A percentile compares a stretch with the other conserved stretches of the same genome.
These are phyloP conservation scores for Picochlorum sp. DNA, from an alignment of 139 green algal genomes.

Conservation along the genomic window DNA sequence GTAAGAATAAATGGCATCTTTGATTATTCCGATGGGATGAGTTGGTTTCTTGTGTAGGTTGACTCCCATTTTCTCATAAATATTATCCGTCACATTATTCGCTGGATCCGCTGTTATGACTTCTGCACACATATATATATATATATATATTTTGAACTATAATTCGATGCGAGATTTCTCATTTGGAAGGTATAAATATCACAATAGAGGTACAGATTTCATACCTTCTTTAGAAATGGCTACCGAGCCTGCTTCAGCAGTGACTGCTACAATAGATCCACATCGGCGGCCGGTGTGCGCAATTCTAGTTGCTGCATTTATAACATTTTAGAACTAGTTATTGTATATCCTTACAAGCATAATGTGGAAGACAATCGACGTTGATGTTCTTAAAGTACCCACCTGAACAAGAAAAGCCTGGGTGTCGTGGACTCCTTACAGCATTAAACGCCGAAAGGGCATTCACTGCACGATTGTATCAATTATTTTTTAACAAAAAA, in stretches of 20 bases:
- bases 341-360: too few relatives aligned
- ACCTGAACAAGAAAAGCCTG: too few relatives aligned
- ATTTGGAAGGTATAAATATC: background rate
- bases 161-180: background rate
- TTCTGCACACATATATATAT: slow-evolving; percentile 18
- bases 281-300: too few relatives aligned
- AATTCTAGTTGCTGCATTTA: too few relatives aligned
- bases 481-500: too few relatives aligned
- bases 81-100: slow-evolving; percentile 96
- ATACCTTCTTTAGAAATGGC: background rate
- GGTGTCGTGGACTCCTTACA: too few relatives aligned
- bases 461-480: too few relatives aligned
- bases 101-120: slow-evolving; percentile 65
- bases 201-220: background rate
- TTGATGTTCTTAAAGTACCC: too few relatives aligned
- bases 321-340: too few relatives aligned
- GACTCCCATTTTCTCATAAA: slow-evolving; percentile 87
- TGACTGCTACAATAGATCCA: too few relatives aligned
- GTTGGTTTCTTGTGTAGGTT: slow-evolving; percentile 75
- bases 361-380: too few relatives aligned
- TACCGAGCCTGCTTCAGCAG: background rate
- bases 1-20: slow-evolving; percentile 89
- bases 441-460: too few relatives aligned
- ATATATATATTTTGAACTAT: background rate
- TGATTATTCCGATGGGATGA: slow-evolving; percentile 95